Conservation (phyloP, 2,329 filamentous ascomycete species). For the Emmonsiellopsis sp. region DNA sequence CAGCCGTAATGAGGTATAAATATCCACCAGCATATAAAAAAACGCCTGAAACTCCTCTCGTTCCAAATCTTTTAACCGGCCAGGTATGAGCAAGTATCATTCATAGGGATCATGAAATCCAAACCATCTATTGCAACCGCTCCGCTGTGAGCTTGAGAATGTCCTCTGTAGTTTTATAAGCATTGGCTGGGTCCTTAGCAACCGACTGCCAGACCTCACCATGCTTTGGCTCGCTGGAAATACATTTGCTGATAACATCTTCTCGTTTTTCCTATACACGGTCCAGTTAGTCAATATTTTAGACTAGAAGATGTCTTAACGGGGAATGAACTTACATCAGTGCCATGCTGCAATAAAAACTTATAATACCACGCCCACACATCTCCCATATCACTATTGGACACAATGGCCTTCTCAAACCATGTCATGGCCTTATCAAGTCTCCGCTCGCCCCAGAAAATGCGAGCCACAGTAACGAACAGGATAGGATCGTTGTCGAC, state of each 20-base stretch:
- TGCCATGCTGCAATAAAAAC: constrained; percentile 85
- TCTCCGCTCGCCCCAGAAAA: constrained; percentile 90
- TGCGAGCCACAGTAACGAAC: constrained; percentile 84
- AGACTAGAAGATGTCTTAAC: constrained; percentile 6
- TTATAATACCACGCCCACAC: constrained; percentile 98
- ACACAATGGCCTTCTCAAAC: constrained; percentile 91
- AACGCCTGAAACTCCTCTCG: not conserved
- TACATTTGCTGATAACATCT: constrained; percentile 74
- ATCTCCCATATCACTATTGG: constrained; percentile 81
- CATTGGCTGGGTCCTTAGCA: constrained; percentile 77
- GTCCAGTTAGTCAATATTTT: constrained; percentile 1
- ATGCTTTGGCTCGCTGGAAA: constrained; percentile 76
- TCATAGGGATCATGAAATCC: not conserved
- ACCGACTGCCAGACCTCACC: constrained; percentile 86
- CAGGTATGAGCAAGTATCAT: too few species aligned
- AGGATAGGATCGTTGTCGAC: constrained; percentile 84
- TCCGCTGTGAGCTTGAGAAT: constrained; percentile 69
- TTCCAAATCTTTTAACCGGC: not conserved
- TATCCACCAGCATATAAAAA: not conserved
- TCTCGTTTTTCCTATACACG: constrained; percentile 61
- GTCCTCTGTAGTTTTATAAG: constrained; percentile 64
- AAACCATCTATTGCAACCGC: constrained; percentile 9
- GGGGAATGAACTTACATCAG: constrained; percentile 43
- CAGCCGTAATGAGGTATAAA: too few species aligned
- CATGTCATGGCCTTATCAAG: constrained; percentile 91